Base-by-base conservation (phyloP, 441 rosid species). In the Populus tomentosa region DNA sequence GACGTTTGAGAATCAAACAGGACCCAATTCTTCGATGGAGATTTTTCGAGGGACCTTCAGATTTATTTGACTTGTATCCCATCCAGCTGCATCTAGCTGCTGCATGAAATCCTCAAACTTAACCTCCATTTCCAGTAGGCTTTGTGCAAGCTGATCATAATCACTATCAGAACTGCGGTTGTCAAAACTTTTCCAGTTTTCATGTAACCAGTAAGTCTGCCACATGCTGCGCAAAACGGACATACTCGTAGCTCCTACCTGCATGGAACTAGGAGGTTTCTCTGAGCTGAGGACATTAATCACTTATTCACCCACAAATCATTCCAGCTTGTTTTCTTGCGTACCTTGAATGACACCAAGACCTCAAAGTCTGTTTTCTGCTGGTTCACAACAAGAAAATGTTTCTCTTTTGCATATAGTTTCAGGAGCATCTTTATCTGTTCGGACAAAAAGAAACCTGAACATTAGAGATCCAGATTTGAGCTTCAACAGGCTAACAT, bases 171-270 rank as follows among this genome's bases (percentile, higher is more conserved):
- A 46, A 46, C 16, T 13, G 53, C 16, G 6, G 53, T 14, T 46
- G 53, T 46, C 53, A 13, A 68, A 62, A 68, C 77, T 36, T 62
- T 86, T 80, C 86, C 87, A 82, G 83, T 92, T 90, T 87, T 89
- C 88, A 18, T 87, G 65, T 78, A 93, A 84, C 97, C 97, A 95
- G 69, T 88, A 89, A 20, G 93, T 80, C 85, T 95, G 97, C 97
- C 97, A 95, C 65, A 95, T 80, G 63, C 98, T 83, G 80, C 89
- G 90, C 85, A 95, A 82, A 75, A 92, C 95, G 2, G 95, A 86
- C 74, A 80, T 80, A 80, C 93, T 89, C 26, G 97, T 85, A 67
- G 99, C 99, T 73, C 88, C 92, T 32, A 84, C 92, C 99, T 95
- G 87, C 73, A 83, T 71, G 7, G 21, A 70, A 71, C 42, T 71